Base-by-base conservation (phyloP, 202 grass and related monocot genomes). In the Hordeum pubiflorum region DNA sequence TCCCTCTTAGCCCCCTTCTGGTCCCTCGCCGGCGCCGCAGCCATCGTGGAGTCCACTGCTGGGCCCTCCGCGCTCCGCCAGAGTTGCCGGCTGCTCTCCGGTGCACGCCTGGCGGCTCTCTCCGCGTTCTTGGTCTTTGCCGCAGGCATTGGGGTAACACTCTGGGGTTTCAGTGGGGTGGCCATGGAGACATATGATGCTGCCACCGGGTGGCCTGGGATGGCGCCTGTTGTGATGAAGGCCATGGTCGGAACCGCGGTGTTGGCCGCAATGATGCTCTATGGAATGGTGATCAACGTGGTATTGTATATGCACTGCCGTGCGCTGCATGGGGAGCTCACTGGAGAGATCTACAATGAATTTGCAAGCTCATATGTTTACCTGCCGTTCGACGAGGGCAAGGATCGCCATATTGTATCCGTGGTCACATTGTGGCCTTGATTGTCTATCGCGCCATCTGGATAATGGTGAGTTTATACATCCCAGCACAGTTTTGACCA, bases 271-370 rank as follows among this genome's bases (percentile, higher is more conserved):
- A 61, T 96, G 37, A 73, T 92, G 62, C 83, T 92, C 1, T 92
- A 92, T 17, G 88, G 89, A 56, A 81, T 89, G 41, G 89, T 90
- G 80, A 63, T 58, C 12, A 88, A 82, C 12, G 63, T 84, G 23
- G 80, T 95, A 80, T 22, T 92, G 73, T 95, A 92, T 74, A 84
- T 92, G 87, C 86, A 92, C 75, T 95, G 89, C 77, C 89, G 89
- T 22, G 89, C 77, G 14, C 58, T 92, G 21, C 87, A 88, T 9
- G 93, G 93, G 27, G 93, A 92, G 32, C 90, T 97, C 31, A 60
- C 83, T 0, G 86, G 74, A 69, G 90, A 92, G 83, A 97, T 97
- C 37, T 91, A 89, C 33, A 87, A 87, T 38, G 93, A 97, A 81
- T 97, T 97, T 17, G 86, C 78, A 4, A 65, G 81, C 70, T 77